Percentiles rank a stretch among this genome's conserved stretches.
These are phyloP conservation scores for Cytospora piceicola DNA, from an alignment of 2,329 filamentous ascomycete genomes.

Conservation along the genomic window DNA sequence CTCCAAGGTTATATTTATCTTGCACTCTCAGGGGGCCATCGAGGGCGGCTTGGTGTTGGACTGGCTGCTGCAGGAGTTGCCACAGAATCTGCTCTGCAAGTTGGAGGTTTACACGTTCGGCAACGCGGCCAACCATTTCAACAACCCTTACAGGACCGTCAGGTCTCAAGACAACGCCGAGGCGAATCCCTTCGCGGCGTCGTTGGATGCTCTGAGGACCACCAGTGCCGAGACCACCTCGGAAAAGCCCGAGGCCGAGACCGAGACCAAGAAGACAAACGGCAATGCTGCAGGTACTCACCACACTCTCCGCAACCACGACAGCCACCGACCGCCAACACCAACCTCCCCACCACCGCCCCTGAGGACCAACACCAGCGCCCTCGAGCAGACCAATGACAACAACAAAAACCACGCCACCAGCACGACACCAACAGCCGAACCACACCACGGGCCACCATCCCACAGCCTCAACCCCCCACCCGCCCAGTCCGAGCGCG, in stretches of 20 bases:
- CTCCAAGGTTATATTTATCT: conserved; percentile 72
- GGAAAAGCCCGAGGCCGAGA: background rate
- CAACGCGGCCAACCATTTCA: conserved; percentile 79
- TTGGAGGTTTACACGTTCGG: conserved; percentile 81
- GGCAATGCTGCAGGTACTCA: background rate
- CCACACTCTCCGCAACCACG: background rate
- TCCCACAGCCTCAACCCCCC: conserved; percentile 36
- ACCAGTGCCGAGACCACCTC: background rate
- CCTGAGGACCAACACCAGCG: conserved; percentile 19
- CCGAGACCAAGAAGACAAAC: background rate
- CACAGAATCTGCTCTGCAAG: conserved; percentile 66
- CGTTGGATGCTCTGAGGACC: conserved; percentile 39
- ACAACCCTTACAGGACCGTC: conserved; percentile 67
- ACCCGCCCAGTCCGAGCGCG: conserved; percentile 49
- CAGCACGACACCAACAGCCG: background rate
- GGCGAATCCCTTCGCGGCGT: conserved; percentile 40
- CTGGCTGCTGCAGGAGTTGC: conserved; percentile 74
- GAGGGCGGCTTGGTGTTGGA: conserved; percentile 74
- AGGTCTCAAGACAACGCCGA: conserved; percentile 47
- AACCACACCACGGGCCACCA: no score
- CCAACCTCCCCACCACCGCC: conserved; percentile 20
- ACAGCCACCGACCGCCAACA: conserved; percentile 2
- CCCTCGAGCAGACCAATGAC: background rate
- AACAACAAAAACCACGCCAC: background rate
- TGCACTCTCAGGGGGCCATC: conserved; percentile 79